Base-by-base conservation (phyloP, 1,284 basidiomycete genomes). In the Cryptococcus sp. region DNA sequence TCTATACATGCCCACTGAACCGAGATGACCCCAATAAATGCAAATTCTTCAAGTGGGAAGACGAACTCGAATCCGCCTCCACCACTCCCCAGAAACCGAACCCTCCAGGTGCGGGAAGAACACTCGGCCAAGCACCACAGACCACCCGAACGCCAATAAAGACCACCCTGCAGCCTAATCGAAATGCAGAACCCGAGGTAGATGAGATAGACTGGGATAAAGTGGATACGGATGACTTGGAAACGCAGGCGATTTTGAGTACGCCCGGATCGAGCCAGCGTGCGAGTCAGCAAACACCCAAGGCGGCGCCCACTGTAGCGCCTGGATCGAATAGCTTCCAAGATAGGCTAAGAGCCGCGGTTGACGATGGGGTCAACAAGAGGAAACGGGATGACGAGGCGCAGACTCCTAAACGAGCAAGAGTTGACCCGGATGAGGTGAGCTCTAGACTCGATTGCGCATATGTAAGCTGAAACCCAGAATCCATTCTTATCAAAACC, bases 21-120 rank as follows among this genome's bases (percentile, higher is more conserved):
- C 56, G 56, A 13, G 61, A 67, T 39, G 67, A 72, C 54, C 55
- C 66, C 2, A 32, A 56, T 4, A 50, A 59, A 45, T 73, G 71
- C 61, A 70, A 68, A 46, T 73, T 67, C 59, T 73, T 73, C 64
- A 59, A 66, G 59, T 73, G 71, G 71, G 67, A 57, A 22, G 71
- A 73, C 48, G 66, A 68, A 48, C n/a, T 62, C 14, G 19, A 22
- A 19, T n/a, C 36, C 14, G n/a, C n/a, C n/a, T 24, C 16, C 10
- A 39, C 4, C 28, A 44, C 16, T 16, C 46, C 32, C 16, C 21
- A 14, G 41, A 46, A 52, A 44, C n/a, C n/a, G n/a, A n/a, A n/a
- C n/a, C 16, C 52, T 54, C 34, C 48, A 14, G 25, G 46, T 40
- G 25, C 36, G 34, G 45, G 54, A 45, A 46, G 56, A 49, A 49